Evolutionary conservation across 1,284 basidiomycete species (phyloP).

Genomic region (Pseudozyma sp.): DNA sequence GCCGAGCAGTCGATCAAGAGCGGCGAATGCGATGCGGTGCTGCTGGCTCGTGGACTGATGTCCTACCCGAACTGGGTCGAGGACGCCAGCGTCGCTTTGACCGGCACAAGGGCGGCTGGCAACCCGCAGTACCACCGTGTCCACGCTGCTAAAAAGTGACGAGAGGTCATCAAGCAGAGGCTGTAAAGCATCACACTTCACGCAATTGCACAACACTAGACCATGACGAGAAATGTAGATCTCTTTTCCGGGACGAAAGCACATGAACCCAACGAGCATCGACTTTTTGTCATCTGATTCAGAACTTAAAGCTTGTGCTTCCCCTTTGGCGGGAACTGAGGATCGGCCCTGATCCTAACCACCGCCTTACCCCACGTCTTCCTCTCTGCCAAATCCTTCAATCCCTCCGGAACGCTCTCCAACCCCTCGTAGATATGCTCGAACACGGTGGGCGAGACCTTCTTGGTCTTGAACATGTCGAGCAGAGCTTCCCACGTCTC

Average conservation of each 20-base stretch:
- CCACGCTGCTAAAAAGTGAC: constrained; percentile 32
- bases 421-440: constrained; percentile 80
- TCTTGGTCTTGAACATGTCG: constrained; percentile 77
- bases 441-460: constrained; percentile 80
- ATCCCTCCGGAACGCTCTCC: constrained; percentile 74
- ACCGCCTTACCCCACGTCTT: constrained; percentile 94
- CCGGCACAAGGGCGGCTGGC: constrained; percentile 39
- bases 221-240: no score
- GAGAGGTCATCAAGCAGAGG: neutral
- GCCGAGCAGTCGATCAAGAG: constrained; percentile 57
- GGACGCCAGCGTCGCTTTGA: constrained; percentile 47
- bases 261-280: no score
- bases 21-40: constrained; percentile 50
- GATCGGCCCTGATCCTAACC: constrained; percentile 73
- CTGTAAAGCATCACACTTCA: no score
- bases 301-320: constrained; percentile 46
- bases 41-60: constrained; percentile 58
- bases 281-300: no score
- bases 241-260: no score
- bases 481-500: constrained; percentile 82
- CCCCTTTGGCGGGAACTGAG: constrained; percentile 49
- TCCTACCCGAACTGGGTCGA: constrained; percentile 59
- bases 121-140: constrained; percentile 60
- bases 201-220: no score
- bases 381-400: constrained; percentile 75